A percentile compares a stretch with the other conserved stretches of the same genome.
Evolutionary conservation across 768 basidiomycete genomes (phyloP).

Genomic region (Trametopsis cervina): DNA sequence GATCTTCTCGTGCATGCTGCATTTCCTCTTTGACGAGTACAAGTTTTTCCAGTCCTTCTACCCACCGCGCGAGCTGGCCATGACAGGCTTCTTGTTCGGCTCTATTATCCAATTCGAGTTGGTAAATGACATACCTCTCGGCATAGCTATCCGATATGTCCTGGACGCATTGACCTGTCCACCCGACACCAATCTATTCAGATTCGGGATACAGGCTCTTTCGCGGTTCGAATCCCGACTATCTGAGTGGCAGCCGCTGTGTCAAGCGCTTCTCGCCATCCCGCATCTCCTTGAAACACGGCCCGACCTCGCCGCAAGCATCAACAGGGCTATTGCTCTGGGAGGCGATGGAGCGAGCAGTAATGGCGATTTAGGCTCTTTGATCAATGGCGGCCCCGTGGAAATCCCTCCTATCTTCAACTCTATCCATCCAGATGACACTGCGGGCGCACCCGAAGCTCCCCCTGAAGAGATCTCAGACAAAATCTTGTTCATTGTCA

Average conservation of each 20-base stretch:
- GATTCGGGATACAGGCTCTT: constrained; percentile 90
- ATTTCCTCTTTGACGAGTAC: constrained; percentile 99
- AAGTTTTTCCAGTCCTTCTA: constrained; percentile 98
- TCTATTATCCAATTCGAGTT: constrained; percentile 91
- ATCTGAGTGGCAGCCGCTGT: constrained; percentile 88
- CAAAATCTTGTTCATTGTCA: constrained; percentile 94
- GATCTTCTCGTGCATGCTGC: constrained; percentile 98
- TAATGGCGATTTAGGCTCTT: constrained; percentile 33
- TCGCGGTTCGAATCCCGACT: constrained; percentile 82
- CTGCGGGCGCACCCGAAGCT: constrained; percentile 52
- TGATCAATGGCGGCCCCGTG: constrained; percentile 27
- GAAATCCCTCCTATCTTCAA: constrained; percentile 60
- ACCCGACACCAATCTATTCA: constrained; percentile 89
- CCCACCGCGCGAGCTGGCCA: constrained; percentile 86
- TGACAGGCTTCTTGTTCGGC: constrained; percentile 96
- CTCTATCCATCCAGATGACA: constrained; percentile 65
- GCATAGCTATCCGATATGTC: constrained; percentile 95
- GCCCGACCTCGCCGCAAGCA: constrained; percentile 68
- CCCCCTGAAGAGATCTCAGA: constrained; percentile 89
- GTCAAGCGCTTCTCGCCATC: constrained; percentile 81
- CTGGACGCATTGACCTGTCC: constrained; percentile 89
- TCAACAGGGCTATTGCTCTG: constrained; percentile 63
- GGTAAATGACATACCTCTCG: constrained; percentile 89
- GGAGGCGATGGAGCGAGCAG: constrained; percentile 35
- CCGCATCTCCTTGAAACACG: constrained; percentile 81